These are phyloP conservation scores for Hymenoscyphus linearis DNA, from an alignment of 2,329 filamentous ascomycete genomes.

Conservation along the genomic window DNA sequence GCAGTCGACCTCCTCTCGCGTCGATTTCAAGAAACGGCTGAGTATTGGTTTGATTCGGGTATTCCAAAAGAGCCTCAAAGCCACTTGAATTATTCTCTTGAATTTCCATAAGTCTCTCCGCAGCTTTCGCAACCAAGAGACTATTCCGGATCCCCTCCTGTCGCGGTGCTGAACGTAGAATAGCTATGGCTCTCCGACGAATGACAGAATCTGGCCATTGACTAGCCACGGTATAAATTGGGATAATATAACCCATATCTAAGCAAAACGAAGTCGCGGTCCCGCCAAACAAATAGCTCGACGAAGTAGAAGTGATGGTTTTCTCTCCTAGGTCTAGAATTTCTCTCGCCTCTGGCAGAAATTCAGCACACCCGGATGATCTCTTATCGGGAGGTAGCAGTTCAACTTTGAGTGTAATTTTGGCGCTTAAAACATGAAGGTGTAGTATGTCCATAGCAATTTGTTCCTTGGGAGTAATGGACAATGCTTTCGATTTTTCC, in stretches of 20 bases:
- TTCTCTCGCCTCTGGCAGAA: slow-evolving; percentile 6
- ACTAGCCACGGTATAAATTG: slow-evolving; percentile 57
- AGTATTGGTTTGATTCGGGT: not conserved
- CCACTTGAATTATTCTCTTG: slow-evolving; percentile 13
- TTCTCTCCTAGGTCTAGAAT: slow-evolving; percentile 11
- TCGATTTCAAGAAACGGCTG: slow-evolving; percentile 14
- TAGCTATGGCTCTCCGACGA: slow-evolving; percentile 54
- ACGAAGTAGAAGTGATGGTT: slow-evolving; percentile 3
- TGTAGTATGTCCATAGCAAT: slow-evolving; percentile 10
- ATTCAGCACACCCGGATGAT: not conserved
- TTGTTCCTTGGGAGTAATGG: slow-evolving; percentile 12
- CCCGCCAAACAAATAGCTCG: not conserved
- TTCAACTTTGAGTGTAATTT: slow-evolving; percentile 9
- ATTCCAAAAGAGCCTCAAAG: not conserved
- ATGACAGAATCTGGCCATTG: slow-evolving; percentile 54
- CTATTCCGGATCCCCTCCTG: slow-evolving; percentile 63
- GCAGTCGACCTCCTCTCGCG: slow-evolving; percentile 10
- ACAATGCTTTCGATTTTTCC: slow-evolving; percentile 3
- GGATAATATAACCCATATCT: slow-evolving; percentile 57
- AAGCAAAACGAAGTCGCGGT: slow-evolving; percentile 44
- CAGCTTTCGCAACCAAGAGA: slow-evolving; percentile 15
- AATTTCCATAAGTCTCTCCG: slow-evolving; percentile 19
- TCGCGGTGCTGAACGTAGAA: slow-evolving; percentile 52
- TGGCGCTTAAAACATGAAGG: slow-evolving; percentile 9
- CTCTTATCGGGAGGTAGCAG: slow-evolving; percentile 1